These are phyloP conservation scores for Senna tora DNA, from an alignment of 306 rosid genomes.

Conservation along the genomic window DNA sequence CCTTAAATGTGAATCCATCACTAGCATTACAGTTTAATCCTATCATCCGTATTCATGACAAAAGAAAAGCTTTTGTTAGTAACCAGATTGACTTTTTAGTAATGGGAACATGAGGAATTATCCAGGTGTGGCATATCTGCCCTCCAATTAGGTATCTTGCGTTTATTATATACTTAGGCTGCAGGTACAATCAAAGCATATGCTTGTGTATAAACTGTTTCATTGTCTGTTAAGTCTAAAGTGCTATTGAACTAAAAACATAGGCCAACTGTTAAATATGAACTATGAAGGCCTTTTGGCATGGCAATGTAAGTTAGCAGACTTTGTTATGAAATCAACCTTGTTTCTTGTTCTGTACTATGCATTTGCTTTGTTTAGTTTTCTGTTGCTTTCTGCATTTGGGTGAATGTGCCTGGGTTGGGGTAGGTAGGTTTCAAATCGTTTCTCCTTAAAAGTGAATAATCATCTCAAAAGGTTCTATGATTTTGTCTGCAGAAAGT, in stretches of 20 bases:
- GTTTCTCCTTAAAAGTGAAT: slow-evolving; percentile 23
- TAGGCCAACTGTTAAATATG: not conserved
- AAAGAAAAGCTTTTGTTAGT: not conserved
- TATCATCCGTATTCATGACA: slow-evolving; percentile 1
- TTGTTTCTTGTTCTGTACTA: slow-evolving; percentile 13
- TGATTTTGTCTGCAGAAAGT: slow-evolving; percentile 56
- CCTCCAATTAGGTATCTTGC: slow-evolving; percentile 13
- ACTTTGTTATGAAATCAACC: not conserved
- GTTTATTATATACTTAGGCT: not conserved
- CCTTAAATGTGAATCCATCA: not conserved
- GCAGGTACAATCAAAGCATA: not conserved
- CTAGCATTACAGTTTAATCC: not conserved
- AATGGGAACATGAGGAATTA: not conserved
- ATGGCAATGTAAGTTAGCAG: not conserved
- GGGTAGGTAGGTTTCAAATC: not conserved
- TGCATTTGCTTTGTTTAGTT: slow-evolving; percentile 14
- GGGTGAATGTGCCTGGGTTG: not conserved
- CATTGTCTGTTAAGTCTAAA: not conserved
- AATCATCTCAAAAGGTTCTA: slow-evolving; percentile 28
- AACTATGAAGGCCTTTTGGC: slow-evolving; percentile 5
- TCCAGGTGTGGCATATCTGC: not conserved
- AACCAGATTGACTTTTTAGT: slow-evolving; percentile 1
- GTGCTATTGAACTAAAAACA: not conserved
- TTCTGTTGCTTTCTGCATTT: slow-evolving; percentile 12
- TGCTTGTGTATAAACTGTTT: not conserved